phyloP scores from a whole-genome alignment of 345 rosid genomes.

The Ricinus communis region DNA sequence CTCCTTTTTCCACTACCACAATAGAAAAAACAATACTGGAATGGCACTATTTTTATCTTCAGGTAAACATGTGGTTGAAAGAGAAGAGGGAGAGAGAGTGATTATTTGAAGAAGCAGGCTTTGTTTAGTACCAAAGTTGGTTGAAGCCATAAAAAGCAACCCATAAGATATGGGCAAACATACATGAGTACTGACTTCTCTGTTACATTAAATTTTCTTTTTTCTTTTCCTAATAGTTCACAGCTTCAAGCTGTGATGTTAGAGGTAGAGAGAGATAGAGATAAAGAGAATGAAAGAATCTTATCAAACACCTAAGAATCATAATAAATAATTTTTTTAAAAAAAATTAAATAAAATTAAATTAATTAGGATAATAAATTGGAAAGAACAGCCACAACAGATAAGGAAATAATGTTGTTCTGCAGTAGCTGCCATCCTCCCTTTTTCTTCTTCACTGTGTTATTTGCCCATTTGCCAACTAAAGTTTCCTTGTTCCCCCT shows the following conservation, averaged over 20 bases:
- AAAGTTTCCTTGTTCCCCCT: not conserved
- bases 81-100: no score
- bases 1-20: no score
- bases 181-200: not conserved
- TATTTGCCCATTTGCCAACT: slow-evolving; percentile 22
- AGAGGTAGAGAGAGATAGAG: slow-evolving; percentile 21
- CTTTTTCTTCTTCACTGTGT: slow-evolving; percentile 18
- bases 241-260: slow-evolving; percentile 38
- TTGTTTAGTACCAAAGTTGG: slow-evolving; percentile 9
- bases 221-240: slow-evolving; percentile 14
- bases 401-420: slow-evolving; percentile 50
- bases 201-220: slow-evolving; percentile 11
- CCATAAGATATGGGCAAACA: slow-evolving; percentile 18
- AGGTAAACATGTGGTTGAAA: no score
- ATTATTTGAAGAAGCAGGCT: slow-evolving; percentile 3
- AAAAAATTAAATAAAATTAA: slow-evolving; percentile 12
- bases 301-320: slow-evolving; percentile 34
- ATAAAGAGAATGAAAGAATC: slow-evolving; percentile 46
- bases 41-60: no score
- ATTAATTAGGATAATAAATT: not conserved
- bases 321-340: slow-evolving; percentile 16
- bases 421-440: slow-evolving; percentile 42
- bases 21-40: no score
- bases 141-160: slow-evolving; percentile 20
- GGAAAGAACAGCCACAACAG: slow-evolving; percentile 43